phyloP scores from a whole-genome alignment of 139 green algal genomes.

The Asterochloris sp. region DNA sequence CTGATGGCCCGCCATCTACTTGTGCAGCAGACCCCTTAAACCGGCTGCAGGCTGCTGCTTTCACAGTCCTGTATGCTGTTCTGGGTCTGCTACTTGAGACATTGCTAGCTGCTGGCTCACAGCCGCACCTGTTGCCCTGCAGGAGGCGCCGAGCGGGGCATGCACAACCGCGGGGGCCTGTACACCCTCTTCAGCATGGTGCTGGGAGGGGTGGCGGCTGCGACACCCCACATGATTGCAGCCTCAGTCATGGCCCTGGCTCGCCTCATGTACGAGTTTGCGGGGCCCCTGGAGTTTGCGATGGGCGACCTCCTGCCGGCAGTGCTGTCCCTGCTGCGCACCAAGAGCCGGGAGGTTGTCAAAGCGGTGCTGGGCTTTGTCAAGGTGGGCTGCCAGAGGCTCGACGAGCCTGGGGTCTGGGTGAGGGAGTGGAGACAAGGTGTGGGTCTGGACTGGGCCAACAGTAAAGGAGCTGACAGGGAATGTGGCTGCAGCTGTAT shows the following conservation, averaged over 20 bases:
- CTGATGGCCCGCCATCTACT: too few species aligned
- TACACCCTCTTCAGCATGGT: slow-evolving; percentile 74
- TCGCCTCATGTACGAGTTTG: slow-evolving; percentile 93
- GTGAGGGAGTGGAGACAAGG: background rate
- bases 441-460: background rate
- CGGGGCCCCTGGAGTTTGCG: slow-evolving; percentile 42
- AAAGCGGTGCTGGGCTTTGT: slow-evolving; percentile 92
- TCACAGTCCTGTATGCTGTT: too few species aligned
- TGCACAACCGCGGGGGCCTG: slow-evolving; percentile 56
- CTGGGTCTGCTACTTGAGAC: too few species aligned
- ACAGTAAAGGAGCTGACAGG: too few species aligned
- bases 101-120: background rate
- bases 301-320: slow-evolving; percentile 70
- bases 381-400: slow-evolving; percentile 60
- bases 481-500: background rate
- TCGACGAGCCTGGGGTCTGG: background rate
- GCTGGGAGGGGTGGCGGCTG: slow-evolving; percentile 74
- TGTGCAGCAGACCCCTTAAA: too few species aligned
- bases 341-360: slow-evolving; percentile 82
- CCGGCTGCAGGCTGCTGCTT: too few species aligned
- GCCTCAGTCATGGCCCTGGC: slow-evolving; percentile 85
- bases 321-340: slow-evolving; percentile 82
- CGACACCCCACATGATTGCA: slow-evolving; percentile 75
- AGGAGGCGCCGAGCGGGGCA: slow-evolving; percentile 3
- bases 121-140: background rate